Evolutionary conservation across 495 filamentous ascomycete genomes (phyloP).

Genomic region (Penicillium parvum): DNA sequence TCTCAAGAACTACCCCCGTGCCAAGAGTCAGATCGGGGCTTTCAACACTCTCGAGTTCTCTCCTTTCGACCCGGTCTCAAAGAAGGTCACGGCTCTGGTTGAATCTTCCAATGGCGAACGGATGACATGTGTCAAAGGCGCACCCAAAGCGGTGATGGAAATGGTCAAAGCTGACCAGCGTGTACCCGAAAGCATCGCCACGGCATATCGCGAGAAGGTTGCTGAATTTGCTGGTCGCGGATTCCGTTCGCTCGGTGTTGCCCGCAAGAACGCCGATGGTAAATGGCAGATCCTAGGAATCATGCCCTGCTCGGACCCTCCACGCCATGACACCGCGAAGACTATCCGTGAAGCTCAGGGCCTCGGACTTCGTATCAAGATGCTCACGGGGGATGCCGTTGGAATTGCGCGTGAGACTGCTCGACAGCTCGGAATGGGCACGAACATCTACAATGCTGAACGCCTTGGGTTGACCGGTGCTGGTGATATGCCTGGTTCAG

Average conservation of each 20-base stretch:
- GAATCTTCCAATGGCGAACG: slow-evolving; percentile 74
- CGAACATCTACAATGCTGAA: slow-evolving; percentile 92
- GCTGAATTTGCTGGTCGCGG: slow-evolving; percentile 86
- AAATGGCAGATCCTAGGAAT: slow-evolving; percentile 90
- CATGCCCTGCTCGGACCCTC: slow-evolving; percentile 89
- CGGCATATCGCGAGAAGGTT: slow-evolving; percentile 84
- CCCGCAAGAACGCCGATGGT: slow-evolving; percentile 71
- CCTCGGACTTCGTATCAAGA: slow-evolving; percentile 87
- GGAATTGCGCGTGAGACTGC: slow-evolving; percentile 90
- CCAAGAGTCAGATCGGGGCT: slow-evolving; percentile 67
- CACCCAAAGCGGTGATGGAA: slow-evolving; percentile 76
- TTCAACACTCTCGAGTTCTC: slow-evolving; percentile 77
- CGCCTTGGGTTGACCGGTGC: slow-evolving; percentile 77
- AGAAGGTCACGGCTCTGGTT: slow-evolving; percentile 84
- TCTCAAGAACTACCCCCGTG: slow-evolving; percentile 71
- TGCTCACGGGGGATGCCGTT: slow-evolving; percentile 94
- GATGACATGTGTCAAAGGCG: slow-evolving; percentile 87
- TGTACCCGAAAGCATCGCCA: slow-evolving; percentile 66
- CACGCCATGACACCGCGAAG: slow-evolving; percentile 84
- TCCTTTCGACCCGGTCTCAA: slow-evolving; percentile 91
- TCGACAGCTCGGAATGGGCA: slow-evolving; percentile 83
- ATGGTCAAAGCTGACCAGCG: slow-evolving; percentile 78
- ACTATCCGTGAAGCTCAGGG: slow-evolving; percentile 86
- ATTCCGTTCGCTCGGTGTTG: slow-evolving; percentile 89
- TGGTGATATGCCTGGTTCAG: slow-evolving; percentile 86